Percentiles rank a stretch among this genome's conserved stretches.
Evolutionary conservation across 805 yeast species (phyloP).

Genomic region (Hanseniaspora lachancei): DNA sequence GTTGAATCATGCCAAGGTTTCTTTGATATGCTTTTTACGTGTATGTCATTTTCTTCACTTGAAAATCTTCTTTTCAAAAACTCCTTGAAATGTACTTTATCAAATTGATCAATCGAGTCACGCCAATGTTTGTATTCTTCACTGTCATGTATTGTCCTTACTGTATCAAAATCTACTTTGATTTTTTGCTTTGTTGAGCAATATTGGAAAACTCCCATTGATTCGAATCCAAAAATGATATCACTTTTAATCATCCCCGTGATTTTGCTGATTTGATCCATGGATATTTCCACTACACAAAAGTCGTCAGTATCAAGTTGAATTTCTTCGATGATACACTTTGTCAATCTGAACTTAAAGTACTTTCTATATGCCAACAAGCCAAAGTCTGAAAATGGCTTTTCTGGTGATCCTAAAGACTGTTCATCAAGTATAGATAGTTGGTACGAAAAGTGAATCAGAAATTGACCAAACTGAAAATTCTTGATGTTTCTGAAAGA

Average conservation of each 20-base stretch:
- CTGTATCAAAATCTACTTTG: slow-evolving; percentile 40
- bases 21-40: background rate
- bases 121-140: slow-evolving; percentile 37
- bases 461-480: slow-evolving; percentile 74
- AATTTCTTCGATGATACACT: slow-evolving; percentile 20
- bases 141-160: slow-evolving; percentile 32
- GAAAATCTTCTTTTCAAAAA: background rate
- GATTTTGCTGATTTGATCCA: slow-evolving; percentile 47
- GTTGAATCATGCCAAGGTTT: background rate
- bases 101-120: slow-evolving; percentile 36
- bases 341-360: slow-evolving; percentile 63
- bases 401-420: slow-evolving; percentile 85
- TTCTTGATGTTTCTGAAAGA: slow-evolving; percentile 69
- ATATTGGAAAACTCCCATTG: slow-evolving; percentile 43
- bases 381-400: slow-evolving; percentile 82
- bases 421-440: slow-evolving; percentile 55
- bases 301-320: background rate
- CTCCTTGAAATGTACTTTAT: background rate
- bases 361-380: slow-evolving; percentile 71
- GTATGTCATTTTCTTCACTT: background rate
- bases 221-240: slow-evolving; percentile 75
- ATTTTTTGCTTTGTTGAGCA: background rate
- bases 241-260: slow-evolving; percentile 86
- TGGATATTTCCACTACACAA: slow-evolving; percentile 28
- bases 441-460: slow-evolving; percentile 81